A percentile compares a stretch with the other conserved stretches of the same genome.
Evolutionary conservation across 257 asterid genomes (phyloP).

Genomic region (Galeopsis tetrahit): DNA sequence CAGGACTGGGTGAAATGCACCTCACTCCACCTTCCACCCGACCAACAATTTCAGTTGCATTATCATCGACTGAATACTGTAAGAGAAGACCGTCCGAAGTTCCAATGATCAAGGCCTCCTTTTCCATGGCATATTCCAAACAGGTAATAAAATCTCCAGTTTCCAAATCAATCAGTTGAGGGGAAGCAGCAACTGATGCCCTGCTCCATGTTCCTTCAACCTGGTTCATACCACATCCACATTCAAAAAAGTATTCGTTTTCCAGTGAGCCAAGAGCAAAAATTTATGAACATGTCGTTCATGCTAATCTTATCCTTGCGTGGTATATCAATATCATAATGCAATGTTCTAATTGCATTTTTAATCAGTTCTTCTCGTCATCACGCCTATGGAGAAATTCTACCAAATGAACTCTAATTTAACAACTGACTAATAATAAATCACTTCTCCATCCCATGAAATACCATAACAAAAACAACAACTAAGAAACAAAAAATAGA

Average conservation of each 20-base stretch:
- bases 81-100: constrained; percentile 80
- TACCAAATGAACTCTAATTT: background rate
- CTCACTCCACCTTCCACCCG: constrained; percentile 91
- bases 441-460: constrained; percentile 3
- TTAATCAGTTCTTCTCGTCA: background rate
- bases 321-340: constrained; percentile 6
- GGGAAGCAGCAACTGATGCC: constrained; percentile 38
- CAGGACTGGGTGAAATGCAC: constrained; percentile 97
- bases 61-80: constrained; percentile 64
- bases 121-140: constrained; percentile 91
- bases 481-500: background rate
- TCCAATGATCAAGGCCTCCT: constrained; percentile 86
- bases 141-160: constrained; percentile 77
- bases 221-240: constrained; percentile 41
- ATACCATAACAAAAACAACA: background rate
- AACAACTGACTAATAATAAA: background rate
- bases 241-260: background rate
- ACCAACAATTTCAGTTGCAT: constrained; percentile 78
- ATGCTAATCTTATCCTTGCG: background rate
- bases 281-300: constrained; percentile 4
- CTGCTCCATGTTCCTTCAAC: constrained; percentile 54
- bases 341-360: constrained; percentile 6
- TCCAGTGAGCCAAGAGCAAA: background rate
- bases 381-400: background rate
- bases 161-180: constrained; percentile 66